phyloP scores from a whole-genome alignment of 371 early-diverging fungal species.

The Mortierella sp. region DNA sequence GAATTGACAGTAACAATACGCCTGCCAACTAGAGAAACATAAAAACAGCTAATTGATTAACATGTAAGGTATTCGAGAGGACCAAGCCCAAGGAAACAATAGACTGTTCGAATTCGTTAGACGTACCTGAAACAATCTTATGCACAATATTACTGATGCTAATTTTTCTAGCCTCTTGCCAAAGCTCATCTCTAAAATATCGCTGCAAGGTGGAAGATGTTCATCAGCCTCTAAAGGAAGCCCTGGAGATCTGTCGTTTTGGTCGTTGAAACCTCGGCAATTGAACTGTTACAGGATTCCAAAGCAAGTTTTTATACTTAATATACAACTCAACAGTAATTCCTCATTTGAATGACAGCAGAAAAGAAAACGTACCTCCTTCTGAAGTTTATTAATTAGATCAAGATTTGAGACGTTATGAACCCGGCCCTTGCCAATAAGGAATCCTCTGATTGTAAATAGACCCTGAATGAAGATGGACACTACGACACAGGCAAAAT shows the following conservation, averaged over 20 bases:
- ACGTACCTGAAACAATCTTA: conserved; percentile 32
- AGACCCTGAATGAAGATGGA: conserved; percentile 14
- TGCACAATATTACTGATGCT: conserved; percentile 17
- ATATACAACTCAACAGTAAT: too few relatives aligned
- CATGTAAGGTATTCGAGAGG: too few relatives aligned
- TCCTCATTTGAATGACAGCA: neutral
- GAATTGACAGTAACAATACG: conserved; percentile 26
- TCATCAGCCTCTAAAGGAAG: conserved; percentile 2
- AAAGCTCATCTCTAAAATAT: conserved; percentile 14
- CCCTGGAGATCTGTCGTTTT: conserved; percentile 17
- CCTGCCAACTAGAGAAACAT: conserved; percentile 20
- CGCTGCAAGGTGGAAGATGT: conserved; percentile 23
- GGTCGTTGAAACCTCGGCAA: conserved; percentile 32
- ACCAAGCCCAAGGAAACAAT: neutral
- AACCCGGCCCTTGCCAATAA: conserved; percentile 21
- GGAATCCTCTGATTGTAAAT: conserved; percentile 12
- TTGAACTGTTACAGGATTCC: conserved; percentile 16
- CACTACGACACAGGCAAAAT: conserved; percentile 25
- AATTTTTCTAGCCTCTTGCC: conserved; percentile 21
- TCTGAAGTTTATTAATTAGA: conserved; percentile 26
- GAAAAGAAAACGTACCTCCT: conserved; percentile 18
- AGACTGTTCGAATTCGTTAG: neutral
- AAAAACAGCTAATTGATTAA: neutral
- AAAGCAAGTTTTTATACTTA: too few relatives aligned
- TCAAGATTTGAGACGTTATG: conserved; percentile 9